phyloP scores from a whole-genome alignment of 305 asterid genomes.

The Fraxinus baroniana region DNA sequence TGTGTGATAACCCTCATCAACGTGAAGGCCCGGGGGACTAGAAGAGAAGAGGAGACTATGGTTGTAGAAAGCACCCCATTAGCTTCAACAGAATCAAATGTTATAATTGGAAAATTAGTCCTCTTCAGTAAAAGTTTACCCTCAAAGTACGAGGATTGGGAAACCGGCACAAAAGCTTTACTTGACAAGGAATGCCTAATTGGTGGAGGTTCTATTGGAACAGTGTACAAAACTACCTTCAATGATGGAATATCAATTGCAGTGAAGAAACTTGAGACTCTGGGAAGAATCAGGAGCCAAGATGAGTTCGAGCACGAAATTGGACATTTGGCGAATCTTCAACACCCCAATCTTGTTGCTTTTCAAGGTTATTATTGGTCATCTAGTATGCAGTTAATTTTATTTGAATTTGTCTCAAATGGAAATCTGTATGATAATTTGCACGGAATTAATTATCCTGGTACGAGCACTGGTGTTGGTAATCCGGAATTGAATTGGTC shows the following conservation, averaged over 20 bases:
- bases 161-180: constrained; percentile 85
- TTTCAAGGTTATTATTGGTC: constrained; percentile 94
- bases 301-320: constrained; percentile 89
- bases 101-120: constrained; percentile 77
- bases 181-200: constrained; percentile 77
- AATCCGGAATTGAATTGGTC: constrained; percentile 72
- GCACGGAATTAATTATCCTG: constrained; percentile 63
- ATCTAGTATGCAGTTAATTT: constrained; percentile 66
- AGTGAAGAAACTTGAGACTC: constrained; percentile 76
- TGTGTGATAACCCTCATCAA: constrained; percentile 66
- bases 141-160: constrained; percentile 93
- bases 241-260: constrained; percentile 73
- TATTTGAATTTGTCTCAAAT: constrained; percentile 61
- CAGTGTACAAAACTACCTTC: constrained; percentile 73
- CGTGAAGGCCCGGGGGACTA: constrained; percentile 57
- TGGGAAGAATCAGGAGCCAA: constrained; percentile 75
- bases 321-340: constrained; percentile 69
- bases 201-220: constrained; percentile 86
- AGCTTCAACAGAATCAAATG: constrained; percentile 69
- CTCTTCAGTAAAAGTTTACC: constrained; percentile 79
- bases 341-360: constrained; percentile 66
- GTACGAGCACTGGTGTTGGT: constrained; percentile 65
- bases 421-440: constrained; percentile 77
- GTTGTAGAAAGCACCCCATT: constrained; percentile 66
- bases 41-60: constrained; percentile 51